Evolutionary conservation across 2,329 filamentous ascomycete genomes (phyloP), one percentile per base, ranked within the genome.

Genomic region (Trichophyton benhamiae): DNA sequence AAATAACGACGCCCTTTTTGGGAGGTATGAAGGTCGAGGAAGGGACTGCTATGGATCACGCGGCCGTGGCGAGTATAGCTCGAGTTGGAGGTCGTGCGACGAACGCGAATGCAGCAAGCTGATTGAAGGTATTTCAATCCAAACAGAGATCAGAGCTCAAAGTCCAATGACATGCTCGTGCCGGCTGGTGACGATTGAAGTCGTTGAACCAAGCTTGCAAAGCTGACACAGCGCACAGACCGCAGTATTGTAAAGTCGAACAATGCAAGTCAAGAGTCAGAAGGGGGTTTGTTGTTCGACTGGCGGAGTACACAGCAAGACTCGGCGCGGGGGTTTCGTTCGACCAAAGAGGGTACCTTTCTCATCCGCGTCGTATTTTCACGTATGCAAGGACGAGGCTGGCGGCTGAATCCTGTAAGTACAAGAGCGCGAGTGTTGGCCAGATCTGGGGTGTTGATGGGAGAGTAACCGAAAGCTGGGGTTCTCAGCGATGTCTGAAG

Each of bases 11-110:
- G 42, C 42, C 42, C 17, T n/a, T 22, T 46, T 30, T 30, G 42
- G 42, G 42, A 20, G n/a, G 42, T 8, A 38, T 38, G 60, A 30
- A 30, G 46, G 38, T 41, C 22, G 9, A 33, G 57, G 58, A 30
- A 44, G 20, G 52, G 20, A 8, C 44, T 25, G 48, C 48, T 20
- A 52, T 52, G 25, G 49, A 60, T 59, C 57, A 59, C 57, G 62
- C 59, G 49, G 48, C 27, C 38, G 58, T 20, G 58, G 46, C 27
- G 22, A 25, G 41, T 46, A 49, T 52, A 41, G 58, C 58, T 60
- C 53, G 52, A 60, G 60, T 58, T 58, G 48, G 42, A 49, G 60
- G 60, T 60, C 38, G 62, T 63, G 60, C 62, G 58, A 63, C 62
- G 22, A 11, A 30, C 27, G 6, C 27, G 27, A 30, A 30, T 30